Evolutionary conservation across 2,329 filamentous ascomycete genomes (phyloP).

Genomic region (Juglanconis juglandina): DNA sequence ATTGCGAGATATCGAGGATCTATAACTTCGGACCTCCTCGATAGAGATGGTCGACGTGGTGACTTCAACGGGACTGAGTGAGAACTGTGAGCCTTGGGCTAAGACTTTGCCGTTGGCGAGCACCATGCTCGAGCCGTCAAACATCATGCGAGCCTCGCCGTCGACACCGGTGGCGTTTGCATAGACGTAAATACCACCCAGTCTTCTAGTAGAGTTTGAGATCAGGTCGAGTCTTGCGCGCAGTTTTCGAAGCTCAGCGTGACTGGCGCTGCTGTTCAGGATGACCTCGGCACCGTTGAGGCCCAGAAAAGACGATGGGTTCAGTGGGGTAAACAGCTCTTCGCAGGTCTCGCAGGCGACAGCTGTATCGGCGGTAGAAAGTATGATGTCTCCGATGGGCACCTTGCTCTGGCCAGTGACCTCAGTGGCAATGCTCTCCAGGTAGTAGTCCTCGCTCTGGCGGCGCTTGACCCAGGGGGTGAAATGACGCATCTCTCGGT

Average conservation of each 20-base stretch:
- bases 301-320: constrained; percentile 20
- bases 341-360: constrained; percentile 40
- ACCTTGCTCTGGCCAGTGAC: constrained; percentile 33
- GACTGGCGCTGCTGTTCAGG: constrained; percentile 30
- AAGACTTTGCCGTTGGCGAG: constrained; percentile 20
- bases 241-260: constrained; percentile 61
- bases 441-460: constrained; percentile 35
- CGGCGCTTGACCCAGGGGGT: constrained; percentile 36
- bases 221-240: constrained; percentile 63
- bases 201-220: constrained; percentile 60
- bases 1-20: constrained; percentile 19
- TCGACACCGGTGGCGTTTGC: constrained; percentile 32
- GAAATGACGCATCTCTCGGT: constrained; percentile 39
- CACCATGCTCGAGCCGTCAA: constrained; percentile 24
- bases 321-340: constrained; percentile 30
- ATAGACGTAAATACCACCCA: constrained; percentile 54
- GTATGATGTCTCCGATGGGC: constrained; percentile 38
- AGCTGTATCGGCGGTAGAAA: constrained; percentile 37
- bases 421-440: constrained; percentile 29
- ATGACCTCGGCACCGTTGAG: constrained; percentile 25
- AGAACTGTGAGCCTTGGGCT: constrained; percentile 20
- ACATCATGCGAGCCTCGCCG: constrained; percentile 40
- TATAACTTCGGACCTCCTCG: constrained; percentile 19
- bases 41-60: constrained; percentile 20
- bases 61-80: constrained; percentile 20